Evolutionary conservation across 2,329 filamentous ascomycete species (phyloP).

Genomic region (Elsinoe australis): DNA sequence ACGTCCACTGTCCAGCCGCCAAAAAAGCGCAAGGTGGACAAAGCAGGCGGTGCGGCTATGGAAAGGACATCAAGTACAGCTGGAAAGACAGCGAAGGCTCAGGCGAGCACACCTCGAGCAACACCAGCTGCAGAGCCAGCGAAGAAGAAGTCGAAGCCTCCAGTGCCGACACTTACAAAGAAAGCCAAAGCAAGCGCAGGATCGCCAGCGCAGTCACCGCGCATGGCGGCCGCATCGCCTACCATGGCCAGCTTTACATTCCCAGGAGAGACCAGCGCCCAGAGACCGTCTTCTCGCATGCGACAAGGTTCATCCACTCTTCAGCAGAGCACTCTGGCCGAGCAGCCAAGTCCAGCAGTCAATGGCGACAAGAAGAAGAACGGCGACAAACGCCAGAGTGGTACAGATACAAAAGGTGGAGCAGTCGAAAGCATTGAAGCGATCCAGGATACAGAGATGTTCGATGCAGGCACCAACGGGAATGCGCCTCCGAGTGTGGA

Average conservation of each 20-base stretch:
- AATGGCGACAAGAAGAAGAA: conserved; percentile 11
- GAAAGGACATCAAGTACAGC: conserved; percentile 63
- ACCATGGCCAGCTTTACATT: conserved; percentile 14
- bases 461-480: background rate
- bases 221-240: conserved; percentile 7
- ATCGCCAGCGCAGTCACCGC: conserved; percentile 18
- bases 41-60: conserved; percentile 45
- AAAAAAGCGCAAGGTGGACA: conserved; percentile 79
- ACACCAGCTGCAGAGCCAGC: conserved; percentile 57
- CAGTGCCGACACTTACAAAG: conserved; percentile 37
- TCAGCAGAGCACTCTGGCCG: conserved; percentile 12
- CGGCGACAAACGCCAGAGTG: conserved; percentile 3
- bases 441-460: conserved; percentile 1
- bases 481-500: conserved; percentile 22
- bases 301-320: conserved; percentile 13
- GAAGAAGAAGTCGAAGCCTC: conserved; percentile 62
- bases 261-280: background rate
- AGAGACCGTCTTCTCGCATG: conserved; percentile 13
- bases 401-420: background rate
- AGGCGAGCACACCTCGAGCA: conserved; percentile 55
- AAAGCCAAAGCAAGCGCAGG: conserved; percentile 23
- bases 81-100: conserved; percentile 28
- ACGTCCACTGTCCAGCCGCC: conserved; percentile 45
- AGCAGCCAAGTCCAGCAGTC: background rate
- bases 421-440: conserved; percentile 10